Evolutionary conservation across 805 yeast genomes (phyloP).

Genomic region (Wickerhamia fluorescens): DNA sequence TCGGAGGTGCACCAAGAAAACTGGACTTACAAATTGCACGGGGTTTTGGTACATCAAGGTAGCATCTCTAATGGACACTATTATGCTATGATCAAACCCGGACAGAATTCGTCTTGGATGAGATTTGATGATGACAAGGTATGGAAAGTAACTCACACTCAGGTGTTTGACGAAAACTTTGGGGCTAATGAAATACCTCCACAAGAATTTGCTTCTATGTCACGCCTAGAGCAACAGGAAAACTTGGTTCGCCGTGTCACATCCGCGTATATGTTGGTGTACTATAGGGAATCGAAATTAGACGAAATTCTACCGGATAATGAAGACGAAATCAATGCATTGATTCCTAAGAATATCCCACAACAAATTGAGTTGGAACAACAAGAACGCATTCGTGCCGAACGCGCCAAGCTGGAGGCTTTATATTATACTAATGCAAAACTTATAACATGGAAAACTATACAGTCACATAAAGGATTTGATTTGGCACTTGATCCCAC

Average conservation of each 20-base stretch:
- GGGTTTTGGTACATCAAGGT: slow-evolving; percentile 94
- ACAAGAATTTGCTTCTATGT: slow-evolving; percentile 41
- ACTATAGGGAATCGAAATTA: slow-evolving; percentile 59
- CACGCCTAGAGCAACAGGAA: slow-evolving; percentile 55
- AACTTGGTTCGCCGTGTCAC: slow-evolving; percentile 72
- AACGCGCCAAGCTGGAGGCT: slow-evolving; percentile 60
- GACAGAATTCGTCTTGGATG: slow-evolving; percentile 62
- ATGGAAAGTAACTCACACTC: slow-evolving; percentile 73
- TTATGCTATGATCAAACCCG: slow-evolving; percentile 88
- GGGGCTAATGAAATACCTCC: slow-evolving; percentile 65
- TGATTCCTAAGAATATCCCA: slow-evolving; percentile 60
- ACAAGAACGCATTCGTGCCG: slow-evolving; percentile 47
- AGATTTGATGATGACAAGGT: slow-evolving; percentile 95
- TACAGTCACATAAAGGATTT: slow-evolving; percentile 59
- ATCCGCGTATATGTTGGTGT: slow-evolving; percentile 95
- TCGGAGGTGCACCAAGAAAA: slow-evolving; percentile 41
- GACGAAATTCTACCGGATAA: slow-evolving; percentile 55
- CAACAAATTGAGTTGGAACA: slow-evolving; percentile 57
- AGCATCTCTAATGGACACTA: slow-evolving; percentile 95
- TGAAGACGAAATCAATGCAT: slow-evolving; percentile 32
- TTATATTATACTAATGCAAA: slow-evolving; percentile 41
- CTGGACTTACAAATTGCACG: slow-evolving; percentile 80
- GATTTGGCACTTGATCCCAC: slow-evolving; percentile 67
- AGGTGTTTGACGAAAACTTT: slow-evolving; percentile 87
- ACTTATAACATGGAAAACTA: slow-evolving; percentile 47